phyloP scores from a whole-genome alignment of 352 stramenopile species.

The Phytopythium chamaehyphon region DNA sequence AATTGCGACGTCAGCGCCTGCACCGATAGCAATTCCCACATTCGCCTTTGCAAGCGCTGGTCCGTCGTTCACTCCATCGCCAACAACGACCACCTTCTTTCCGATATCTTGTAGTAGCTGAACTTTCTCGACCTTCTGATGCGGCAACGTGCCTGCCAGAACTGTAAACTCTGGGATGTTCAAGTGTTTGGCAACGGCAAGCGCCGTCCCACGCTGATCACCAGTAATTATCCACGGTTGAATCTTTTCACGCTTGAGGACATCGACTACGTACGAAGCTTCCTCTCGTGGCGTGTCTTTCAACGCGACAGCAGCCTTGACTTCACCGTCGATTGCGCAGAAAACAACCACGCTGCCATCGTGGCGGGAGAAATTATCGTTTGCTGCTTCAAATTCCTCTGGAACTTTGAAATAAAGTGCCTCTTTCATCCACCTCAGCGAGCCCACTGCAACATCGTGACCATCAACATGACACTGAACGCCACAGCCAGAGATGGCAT shows the following conservation, averaged over 20 bases:
- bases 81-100: slow-evolving; percentile 68
- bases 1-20: slow-evolving; percentile 65
- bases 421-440: slow-evolving; percentile 60
- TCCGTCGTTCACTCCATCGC: slow-evolving; percentile 70
- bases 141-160: slow-evolving; percentile 53
- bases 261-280: slow-evolving; percentile 44
- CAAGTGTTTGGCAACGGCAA: slow-evolving; percentile 41
- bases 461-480: slow-evolving; percentile 37
- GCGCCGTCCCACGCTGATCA: slow-evolving; percentile 58
- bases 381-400: slow-evolving; percentile 30
- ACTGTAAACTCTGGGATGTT: slow-evolving; percentile 51
- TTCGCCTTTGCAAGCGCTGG: slow-evolving; percentile 69
- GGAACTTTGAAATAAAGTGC: slow-evolving; percentile 38
- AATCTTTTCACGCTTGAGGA: slow-evolving; percentile 44
- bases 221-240: slow-evolving; percentile 74
- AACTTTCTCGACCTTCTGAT: slow-evolving; percentile 78
- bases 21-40: slow-evolving; percentile 59
- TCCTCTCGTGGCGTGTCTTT: slow-evolving; percentile 45
- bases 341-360: slow-evolving; percentile 54
- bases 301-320: slow-evolving; percentile 50
- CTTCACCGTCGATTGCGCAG: slow-evolving; percentile 39
- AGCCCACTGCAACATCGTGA: slow-evolving; percentile 38
- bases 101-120: slow-evolving; percentile 58
- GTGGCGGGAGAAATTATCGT: slow-evolving; percentile 37
- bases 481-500: slow-evolving; percentile 51